Evolutionary conservation across 75 land plant genomes (phyloP).

Genomic region (Pinus tabuliformis): DNA sequence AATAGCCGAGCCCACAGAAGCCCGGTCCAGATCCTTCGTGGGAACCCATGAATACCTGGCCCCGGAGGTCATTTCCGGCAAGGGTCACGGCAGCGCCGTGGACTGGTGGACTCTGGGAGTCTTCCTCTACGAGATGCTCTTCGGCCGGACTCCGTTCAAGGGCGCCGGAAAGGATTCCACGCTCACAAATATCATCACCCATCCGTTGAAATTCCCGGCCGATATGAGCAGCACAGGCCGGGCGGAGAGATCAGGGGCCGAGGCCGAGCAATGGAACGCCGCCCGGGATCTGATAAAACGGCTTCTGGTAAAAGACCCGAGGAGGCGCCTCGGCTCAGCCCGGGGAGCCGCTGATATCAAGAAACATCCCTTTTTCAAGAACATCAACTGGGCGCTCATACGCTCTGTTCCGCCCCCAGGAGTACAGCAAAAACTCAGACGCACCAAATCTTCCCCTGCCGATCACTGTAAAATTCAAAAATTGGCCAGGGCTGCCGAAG

Average conservation of each 20-base stretch:
- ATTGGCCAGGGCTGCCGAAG: too few relatives aligned
- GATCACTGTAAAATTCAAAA: too few relatives aligned
- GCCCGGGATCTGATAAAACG: slow-evolving; percentile 47
- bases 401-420: slow-evolving; percentile 28
- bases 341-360: slow-evolving; percentile 46
- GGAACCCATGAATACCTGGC: slow-evolving; percentile 91
- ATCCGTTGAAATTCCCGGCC: slow-evolving; percentile 31
- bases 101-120: slow-evolving; percentile 94
- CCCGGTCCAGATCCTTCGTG: slow-evolving; percentile 61
- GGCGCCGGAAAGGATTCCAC: slow-evolving; percentile 69
- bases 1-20: slow-evolving; percentile 63
- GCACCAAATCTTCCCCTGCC: too few relatives aligned
- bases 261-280: slow-evolving; percentile 14
- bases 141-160: slow-evolving; percentile 77
- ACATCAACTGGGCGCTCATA: slow-evolving; percentile 40
- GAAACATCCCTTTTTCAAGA: slow-evolving; percentile 40
- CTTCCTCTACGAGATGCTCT: slow-evolving; percentile 67
- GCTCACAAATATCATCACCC: slow-evolving; percentile 48
- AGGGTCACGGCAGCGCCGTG: slow-evolving; percentile 75
- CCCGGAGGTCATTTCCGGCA: slow-evolving; percentile 63
- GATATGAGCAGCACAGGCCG: too few relatives aligned
- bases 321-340: slow-evolving; percentile 21
- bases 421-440: too few relatives aligned
- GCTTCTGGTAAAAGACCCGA: slow-evolving; percentile 38
- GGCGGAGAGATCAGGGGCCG: not conserved